Conservation (phyloP, 2,329 filamentous ascomycete genomes). For the Periconia sp. region DNA sequence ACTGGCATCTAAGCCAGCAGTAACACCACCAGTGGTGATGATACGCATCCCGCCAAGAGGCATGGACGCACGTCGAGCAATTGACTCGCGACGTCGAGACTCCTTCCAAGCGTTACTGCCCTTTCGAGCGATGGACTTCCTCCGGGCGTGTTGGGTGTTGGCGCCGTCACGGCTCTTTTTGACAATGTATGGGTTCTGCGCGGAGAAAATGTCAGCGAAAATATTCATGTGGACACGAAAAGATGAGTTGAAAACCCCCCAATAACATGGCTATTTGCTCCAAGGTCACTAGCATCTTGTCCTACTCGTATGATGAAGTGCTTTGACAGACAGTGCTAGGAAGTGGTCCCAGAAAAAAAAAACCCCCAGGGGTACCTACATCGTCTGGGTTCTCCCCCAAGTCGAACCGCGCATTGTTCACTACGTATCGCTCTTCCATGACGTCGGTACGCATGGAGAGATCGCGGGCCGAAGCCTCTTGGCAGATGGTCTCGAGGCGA, state of each 20-base stretch:
- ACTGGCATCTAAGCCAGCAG: constrained; percentile 80
- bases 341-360: no score
- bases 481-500: constrained; percentile 81
- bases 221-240: no score
- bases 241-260: no score
- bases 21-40: constrained; percentile 79
- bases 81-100: constrained; percentile 80
- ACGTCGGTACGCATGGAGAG: constrained; percentile 80
- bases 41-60: constrained; percentile 72
- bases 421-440: constrained; percentile 83
- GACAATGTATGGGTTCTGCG: constrained; percentile 82
- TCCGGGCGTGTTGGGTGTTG: constrained; percentile 43
- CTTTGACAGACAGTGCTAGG: no score
- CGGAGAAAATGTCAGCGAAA: constrained; percentile 47
- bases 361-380: no score
- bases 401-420: constrained; percentile 90
- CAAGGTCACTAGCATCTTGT: no score
- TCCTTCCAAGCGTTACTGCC: constrained; percentile 83
- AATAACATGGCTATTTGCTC: no score
- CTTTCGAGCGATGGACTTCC: constrained; percentile 66
- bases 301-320: no score
- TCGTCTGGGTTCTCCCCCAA: constrained; percentile 78
- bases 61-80: constrained; percentile 78
- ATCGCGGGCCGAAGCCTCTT: constrained; percentile 72
- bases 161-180: constrained; percentile 60